Conservation (phyloP, 257 asterid genomes). For the Solanum paucissectum region DNA sequence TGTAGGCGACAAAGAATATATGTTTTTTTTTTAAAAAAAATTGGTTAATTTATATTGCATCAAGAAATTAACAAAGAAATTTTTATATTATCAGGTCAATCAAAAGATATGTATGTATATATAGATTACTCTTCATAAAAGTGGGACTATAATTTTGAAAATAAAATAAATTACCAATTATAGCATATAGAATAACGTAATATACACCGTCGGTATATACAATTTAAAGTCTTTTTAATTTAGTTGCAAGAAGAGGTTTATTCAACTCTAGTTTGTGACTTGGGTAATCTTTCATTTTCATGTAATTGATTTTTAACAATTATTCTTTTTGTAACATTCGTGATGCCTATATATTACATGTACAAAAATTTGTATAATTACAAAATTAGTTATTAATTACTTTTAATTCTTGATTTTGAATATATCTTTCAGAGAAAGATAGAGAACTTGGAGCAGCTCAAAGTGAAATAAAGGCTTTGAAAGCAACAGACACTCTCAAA, state of each 20-base stretch:
- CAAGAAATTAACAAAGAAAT: no score
- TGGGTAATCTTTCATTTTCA: background rate
- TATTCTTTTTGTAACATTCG: background rate
- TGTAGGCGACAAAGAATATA: background rate
- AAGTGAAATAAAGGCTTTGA: conserved; percentile 58
- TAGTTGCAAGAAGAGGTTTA: background rate
- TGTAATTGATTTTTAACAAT: background rate
- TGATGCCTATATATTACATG: background rate
- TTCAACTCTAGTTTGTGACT: background rate
- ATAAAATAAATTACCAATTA: background rate
- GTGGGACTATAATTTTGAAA: background rate
- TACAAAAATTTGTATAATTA: background rate
- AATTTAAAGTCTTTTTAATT: background rate
- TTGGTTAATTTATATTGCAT: background rate
- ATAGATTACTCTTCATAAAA: background rate
- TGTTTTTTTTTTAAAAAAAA: background rate
- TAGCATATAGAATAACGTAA: background rate
- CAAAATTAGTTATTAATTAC: background rate
- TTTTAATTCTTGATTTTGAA: background rate
- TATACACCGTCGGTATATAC: background rate
- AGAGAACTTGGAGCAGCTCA: conserved; percentile 51
- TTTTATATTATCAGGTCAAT: background rate
- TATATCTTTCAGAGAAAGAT: conserved; percentile 52
- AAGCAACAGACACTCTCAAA: conserved; percentile 54
- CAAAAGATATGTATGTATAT: background rate